Base-by-base conservation (phyloP, 139 green algal genomes). In the Chlamydomonas sp. region DNA sequence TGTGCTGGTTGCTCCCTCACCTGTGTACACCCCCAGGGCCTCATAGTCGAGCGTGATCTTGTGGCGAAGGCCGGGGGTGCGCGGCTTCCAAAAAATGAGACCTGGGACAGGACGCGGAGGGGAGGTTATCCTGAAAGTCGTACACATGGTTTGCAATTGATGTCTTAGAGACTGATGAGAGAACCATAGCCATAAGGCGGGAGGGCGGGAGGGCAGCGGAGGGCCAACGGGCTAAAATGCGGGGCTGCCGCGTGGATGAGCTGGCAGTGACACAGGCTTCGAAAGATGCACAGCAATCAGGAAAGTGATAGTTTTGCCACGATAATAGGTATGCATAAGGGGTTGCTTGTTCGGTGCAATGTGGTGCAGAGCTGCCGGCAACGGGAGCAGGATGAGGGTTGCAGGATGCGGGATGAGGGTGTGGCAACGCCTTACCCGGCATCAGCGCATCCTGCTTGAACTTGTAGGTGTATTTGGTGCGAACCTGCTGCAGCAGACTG, bases 61-160 rank as follows among this genome's bases (percentile, higher is more conserved):
- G 71, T 92, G 89, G 64, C 91, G 93, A 91, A 96, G 94, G n/a
- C 97, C 96, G 63, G 96, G 96, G 15, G 95, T 97, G 71, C 87
- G 95, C 17, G 97, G 97, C 91, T 96, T 97, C 94, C 97, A 99
- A n/a, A 92, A 94, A 82, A 98, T 97, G 60, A 99, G 80, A 17
- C 96, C 96, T 95, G 88, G 2, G n/a, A 59, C 18, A 9, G 71
- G 15, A 77, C 71, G 15, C 57, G 10, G 57, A 59, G 71, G 31
- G 71, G 31, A 60, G 74, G 20, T 14, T 79, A 18, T n/a, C 20
- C 49, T 15, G 20, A 79, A 14, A 59, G 20, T 14, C 9, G 14
- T n/a, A 17, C 31, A 59, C 49, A n/a, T 79, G 74, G 9, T 60
- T 79, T 15, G 15, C 20, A 49, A 49, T 49, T 49, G 31, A 49